A percentile compares a stretch with the other conserved stretches of the same genome.
Conservation (phyloP, 495 filamentous ascomycete species). For the Xylaria cubensis region DNA sequence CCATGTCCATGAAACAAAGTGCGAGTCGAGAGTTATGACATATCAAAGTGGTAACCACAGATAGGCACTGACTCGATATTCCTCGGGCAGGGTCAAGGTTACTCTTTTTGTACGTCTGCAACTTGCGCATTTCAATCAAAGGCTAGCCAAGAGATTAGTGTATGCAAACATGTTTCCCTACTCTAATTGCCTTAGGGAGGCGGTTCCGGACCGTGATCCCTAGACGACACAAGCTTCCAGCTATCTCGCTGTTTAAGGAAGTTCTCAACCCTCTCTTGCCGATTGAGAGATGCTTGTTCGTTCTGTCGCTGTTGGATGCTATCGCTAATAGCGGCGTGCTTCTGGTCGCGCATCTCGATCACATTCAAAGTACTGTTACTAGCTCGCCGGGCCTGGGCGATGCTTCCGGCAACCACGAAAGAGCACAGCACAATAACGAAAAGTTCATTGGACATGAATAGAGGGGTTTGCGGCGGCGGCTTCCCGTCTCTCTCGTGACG, state of each 20-base stretch:
- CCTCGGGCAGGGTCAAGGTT: background rate
- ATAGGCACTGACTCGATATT: background rate
- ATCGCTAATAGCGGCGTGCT: slow-evolving; percentile 67
- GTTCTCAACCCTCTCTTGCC: slow-evolving; percentile 70
- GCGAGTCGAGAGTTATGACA: too few relatives aligned
- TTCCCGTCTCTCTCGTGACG: slow-evolving; percentile 60
- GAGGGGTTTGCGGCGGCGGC: slow-evolving; percentile 58
- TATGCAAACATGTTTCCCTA: background rate
- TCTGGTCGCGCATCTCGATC: slow-evolving; percentile 65
- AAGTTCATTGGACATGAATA: slow-evolving; percentile 74
- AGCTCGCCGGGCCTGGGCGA: slow-evolving; percentile 72
- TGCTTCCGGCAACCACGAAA: slow-evolving; percentile 67
- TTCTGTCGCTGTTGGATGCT: slow-evolving; percentile 64
- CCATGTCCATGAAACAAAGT: background rate
- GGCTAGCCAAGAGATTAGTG: background rate
- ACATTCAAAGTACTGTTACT: slow-evolving; percentile 60
- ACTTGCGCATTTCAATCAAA: background rate
- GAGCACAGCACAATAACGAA: slow-evolving; percentile 74
- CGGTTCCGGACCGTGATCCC: background rate
- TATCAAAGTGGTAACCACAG: background rate
- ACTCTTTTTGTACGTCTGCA: background rate
- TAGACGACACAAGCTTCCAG: slow-evolving; percentile 31
- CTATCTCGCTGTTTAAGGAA: slow-evolving; percentile 73
- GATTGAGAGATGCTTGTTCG: slow-evolving; percentile 55
- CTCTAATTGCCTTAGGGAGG: slow-evolving; percentile 25